Percentiles rank a stretch among this genome's conserved stretches.
phyloP scores from a whole-genome alignment of 306 rosid genomes.

The Carpinus viminea region DNA sequence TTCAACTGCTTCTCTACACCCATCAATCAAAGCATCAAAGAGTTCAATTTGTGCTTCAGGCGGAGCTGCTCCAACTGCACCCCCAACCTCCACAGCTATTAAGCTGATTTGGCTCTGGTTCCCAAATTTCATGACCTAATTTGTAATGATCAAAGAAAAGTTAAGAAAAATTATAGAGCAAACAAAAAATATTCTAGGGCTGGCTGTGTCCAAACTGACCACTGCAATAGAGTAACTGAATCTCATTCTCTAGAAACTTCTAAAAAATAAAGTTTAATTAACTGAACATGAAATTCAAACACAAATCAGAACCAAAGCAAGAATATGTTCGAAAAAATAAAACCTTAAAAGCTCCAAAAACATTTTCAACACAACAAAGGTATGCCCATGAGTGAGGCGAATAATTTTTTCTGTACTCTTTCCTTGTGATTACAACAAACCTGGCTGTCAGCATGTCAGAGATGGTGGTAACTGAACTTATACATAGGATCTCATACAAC shows the following conservation, averaged over 20 bases:
- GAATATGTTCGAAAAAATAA: background rate
- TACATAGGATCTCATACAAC: background rate
- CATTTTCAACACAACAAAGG: background rate
- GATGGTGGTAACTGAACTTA: background rate
- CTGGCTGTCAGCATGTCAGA: background rate
- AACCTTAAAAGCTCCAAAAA: background rate
- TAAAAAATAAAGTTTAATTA: too few relatives aligned
- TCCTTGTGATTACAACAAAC: background rate
- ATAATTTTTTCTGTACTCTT: background rate
- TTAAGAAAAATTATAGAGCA: conserved; percentile 4
- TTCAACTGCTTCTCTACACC: conserved; percentile 85
- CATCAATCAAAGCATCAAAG: conserved; percentile 77
- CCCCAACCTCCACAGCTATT: conserved; percentile 84
- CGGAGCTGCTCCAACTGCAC: conserved; percentile 70
- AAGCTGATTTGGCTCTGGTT: conserved; percentile 80
- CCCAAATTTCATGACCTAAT: conserved; percentile 89
- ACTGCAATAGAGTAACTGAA: conserved; percentile 7
- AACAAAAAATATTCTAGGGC: conserved; percentile 13
- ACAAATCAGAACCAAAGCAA: background rate
- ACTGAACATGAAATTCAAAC: background rate
- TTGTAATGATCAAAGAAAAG: conserved; percentile 16
- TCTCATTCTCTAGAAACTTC: too few relatives aligned
- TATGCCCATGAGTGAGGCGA: background rate
- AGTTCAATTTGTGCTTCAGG: conserved; percentile 74
- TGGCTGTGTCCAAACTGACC: background rate